phyloP scores from a whole-genome alignment of 164 flowering plant genomes.

The Houttuynia cordata region DNA sequence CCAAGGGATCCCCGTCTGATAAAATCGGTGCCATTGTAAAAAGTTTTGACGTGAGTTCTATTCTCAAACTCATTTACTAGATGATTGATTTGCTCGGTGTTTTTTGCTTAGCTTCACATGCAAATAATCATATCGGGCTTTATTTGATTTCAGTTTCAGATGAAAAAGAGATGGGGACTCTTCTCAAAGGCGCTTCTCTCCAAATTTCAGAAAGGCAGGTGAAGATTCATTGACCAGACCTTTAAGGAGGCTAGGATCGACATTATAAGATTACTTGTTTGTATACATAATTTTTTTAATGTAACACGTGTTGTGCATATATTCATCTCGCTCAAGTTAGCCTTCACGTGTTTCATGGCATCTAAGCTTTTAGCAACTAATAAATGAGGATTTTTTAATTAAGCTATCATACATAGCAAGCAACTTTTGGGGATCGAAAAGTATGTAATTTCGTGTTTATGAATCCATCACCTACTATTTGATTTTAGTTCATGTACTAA shows the following conservation, averaged over 20 bases:
- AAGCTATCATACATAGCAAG: no score
- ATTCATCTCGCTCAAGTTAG: neutral
- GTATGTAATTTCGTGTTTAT: no score
- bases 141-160: constrained; percentile 15
- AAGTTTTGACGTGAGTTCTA: constrained; percentile 19
- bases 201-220: constrained; percentile 8
- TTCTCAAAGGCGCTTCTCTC: constrained; percentile 18
- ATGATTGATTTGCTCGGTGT: neutral
- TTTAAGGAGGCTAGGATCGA: no score
- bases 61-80: no score
- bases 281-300: neutral
- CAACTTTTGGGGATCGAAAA: no score
- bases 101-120: neutral
- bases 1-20: constrained; percentile 10
- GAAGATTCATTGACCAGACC: constrained; percentile 1
- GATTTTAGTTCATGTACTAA: constrained; percentile 7
- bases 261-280: no score
- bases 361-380: no score
- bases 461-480: no score
- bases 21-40: constrained; percentile 17
- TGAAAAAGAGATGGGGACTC: constrained; percentile 17
- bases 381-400: no score
- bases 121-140: neutral
- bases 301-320: neutral
- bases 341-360: neutral